phyloP scores from a whole-genome alignment of 352 stramenopile genomes.

The Phytophthora litchii region DNA sequence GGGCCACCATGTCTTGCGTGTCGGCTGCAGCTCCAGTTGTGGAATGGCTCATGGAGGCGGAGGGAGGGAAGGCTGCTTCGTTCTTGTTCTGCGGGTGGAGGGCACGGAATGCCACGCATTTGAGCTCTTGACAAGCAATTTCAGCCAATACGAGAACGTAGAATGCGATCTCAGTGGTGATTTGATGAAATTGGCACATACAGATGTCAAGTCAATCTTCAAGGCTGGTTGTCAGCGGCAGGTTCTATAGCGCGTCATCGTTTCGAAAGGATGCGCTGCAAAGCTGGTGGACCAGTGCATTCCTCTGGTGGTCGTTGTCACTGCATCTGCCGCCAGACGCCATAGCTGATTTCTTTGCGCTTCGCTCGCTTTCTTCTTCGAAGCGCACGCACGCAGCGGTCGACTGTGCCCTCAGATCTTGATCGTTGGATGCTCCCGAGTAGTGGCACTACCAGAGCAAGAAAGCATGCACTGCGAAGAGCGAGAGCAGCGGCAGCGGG shows the following conservation, averaged over 20 bases:
- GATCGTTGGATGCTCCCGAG: not conserved
- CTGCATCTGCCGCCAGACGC: not conserved
- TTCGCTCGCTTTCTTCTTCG: slow-evolving; percentile 28
- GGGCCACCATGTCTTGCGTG: slow-evolving; percentile 41
- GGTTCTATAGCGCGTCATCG: slow-evolving; percentile 27
- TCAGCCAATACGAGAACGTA: slow-evolving; percentile 1
- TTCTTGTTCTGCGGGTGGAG: slow-evolving; percentile 33
- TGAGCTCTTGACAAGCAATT: slow-evolving; percentile 14
- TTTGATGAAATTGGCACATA: slow-evolving; percentile 16
- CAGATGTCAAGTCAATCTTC: slow-evolving; percentile 15
- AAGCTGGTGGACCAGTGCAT: slow-evolving; percentile 17
- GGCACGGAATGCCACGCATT: slow-evolving; percentile 12
- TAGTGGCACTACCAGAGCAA: not conserved
- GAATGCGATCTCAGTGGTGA: not conserved
- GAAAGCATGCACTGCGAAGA: not conserved
- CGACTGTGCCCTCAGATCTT: not conserved
- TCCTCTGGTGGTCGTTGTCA: slow-evolving; percentile 22
- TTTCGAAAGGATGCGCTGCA: slow-evolving; percentile 8
- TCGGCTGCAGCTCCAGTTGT: slow-evolving; percentile 45
- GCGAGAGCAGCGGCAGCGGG: not conserved
- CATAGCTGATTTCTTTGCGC: slow-evolving; percentile 28
- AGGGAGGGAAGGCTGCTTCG: slow-evolving; percentile 18
- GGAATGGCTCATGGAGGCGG: slow-evolving; percentile 39
- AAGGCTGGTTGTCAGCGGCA: slow-evolving; percentile 23
- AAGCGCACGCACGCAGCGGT: slow-evolving; percentile 9